These are phyloP conservation scores for Candida neerlandica DNA, from an alignment of 1,139 yeast species.

Conservation along the genomic window DNA sequence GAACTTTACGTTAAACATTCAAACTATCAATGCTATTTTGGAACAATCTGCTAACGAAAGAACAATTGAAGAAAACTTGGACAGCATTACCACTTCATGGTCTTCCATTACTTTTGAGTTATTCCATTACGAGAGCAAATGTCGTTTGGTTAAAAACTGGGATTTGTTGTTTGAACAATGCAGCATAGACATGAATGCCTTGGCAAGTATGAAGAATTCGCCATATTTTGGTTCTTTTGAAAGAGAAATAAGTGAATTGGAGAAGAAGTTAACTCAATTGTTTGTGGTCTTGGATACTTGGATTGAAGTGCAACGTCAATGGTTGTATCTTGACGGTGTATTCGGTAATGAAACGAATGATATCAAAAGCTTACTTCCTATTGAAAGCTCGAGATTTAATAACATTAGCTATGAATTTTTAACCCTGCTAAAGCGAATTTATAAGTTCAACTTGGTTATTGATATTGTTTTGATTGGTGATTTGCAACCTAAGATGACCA, in stretches of 20 bases:
- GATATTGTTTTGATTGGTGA: slow-evolving; percentile 61
- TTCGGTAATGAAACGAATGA: slow-evolving; percentile 59
- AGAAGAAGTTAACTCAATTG: slow-evolving; percentile 54
- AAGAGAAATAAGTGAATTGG: slow-evolving; percentile 57
- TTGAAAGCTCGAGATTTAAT: slow-evolving; percentile 69
- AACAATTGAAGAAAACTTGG: slow-evolving; percentile 59
- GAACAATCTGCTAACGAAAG: slow-evolving; percentile 75
- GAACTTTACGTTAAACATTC: slow-evolving; percentile 49
- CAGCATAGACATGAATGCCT: slow-evolving; percentile 60
- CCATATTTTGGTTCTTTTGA: slow-evolving; percentile 65
- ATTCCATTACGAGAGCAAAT: slow-evolving; percentile 55
- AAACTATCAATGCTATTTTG: slow-evolving; percentile 50
- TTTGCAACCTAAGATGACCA: slow-evolving; percentile 49
- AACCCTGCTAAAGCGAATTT: slow-evolving; percentile 51
- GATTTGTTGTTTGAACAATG: slow-evolving; percentile 61
- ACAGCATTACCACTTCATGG: slow-evolving; percentile 55
- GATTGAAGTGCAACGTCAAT: slow-evolving; percentile 86
- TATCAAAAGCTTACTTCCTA: slow-evolving; percentile 63
- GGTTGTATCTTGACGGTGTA: slow-evolving; percentile 85
- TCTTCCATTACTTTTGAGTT: slow-evolving; percentile 50
- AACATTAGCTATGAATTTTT: slow-evolving; percentile 65
- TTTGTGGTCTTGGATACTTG: slow-evolving; percentile 63
- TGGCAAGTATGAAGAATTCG: slow-evolving; percentile 75
- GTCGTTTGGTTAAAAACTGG: slow-evolving; percentile 71
- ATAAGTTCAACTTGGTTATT: slow-evolving; percentile 53